These are phyloP conservation scores for Aspergillus unguis DNA, from an alignment of 2,329 filamentous ascomycete species.

Conservation along the genomic window DNA sequence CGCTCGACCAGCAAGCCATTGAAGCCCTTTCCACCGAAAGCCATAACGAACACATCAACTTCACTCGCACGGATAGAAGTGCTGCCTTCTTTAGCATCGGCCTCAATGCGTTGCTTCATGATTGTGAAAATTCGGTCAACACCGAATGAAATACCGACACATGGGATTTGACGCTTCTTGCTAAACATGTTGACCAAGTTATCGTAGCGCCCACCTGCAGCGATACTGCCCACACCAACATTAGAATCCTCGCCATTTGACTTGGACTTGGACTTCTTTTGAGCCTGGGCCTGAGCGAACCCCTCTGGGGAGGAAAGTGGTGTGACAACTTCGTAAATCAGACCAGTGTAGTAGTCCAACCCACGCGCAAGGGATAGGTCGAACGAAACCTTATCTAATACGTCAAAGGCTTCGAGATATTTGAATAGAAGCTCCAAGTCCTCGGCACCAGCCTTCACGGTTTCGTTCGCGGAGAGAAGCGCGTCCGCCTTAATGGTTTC, in stretches of 20 bases:
- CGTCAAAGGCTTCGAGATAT: conserved; percentile 75
- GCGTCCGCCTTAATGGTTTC: conserved; percentile 67
- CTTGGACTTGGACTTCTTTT: conserved; percentile 50
- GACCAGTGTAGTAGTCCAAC: conserved; percentile 78
- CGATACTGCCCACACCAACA: conserved; percentile 80
- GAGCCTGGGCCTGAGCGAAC: conserved; percentile 30
- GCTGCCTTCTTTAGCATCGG: conserved; percentile 56
- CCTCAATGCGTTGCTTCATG: conserved; percentile 71
- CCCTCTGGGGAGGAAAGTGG: conserved; percentile 12
- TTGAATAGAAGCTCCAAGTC: conserved; percentile 78
- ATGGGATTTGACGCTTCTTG: conserved; percentile 80
- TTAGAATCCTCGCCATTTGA: conserved; percentile 66
- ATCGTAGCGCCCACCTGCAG: conserved; percentile 88
- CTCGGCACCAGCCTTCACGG: conserved; percentile 70
- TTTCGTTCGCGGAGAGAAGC: conserved; percentile 64
- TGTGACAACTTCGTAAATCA: conserved; percentile 87
- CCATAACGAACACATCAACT: conserved; percentile 92
- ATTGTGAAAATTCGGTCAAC: conserved; percentile 95
- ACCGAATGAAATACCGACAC: conserved; percentile 87
- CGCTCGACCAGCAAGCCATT: conserved; percentile 77
- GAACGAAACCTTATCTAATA: conserved; percentile 73
- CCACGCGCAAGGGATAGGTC: conserved; percentile 87
- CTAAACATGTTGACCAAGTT: conserved; percentile 93
- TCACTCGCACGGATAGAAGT: conserved; percentile 63
- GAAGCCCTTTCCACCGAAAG: conserved; percentile 83